Conservation (phyloP, 1,139 yeast species). For the Blastobotrys buckinghamii region DNA sequence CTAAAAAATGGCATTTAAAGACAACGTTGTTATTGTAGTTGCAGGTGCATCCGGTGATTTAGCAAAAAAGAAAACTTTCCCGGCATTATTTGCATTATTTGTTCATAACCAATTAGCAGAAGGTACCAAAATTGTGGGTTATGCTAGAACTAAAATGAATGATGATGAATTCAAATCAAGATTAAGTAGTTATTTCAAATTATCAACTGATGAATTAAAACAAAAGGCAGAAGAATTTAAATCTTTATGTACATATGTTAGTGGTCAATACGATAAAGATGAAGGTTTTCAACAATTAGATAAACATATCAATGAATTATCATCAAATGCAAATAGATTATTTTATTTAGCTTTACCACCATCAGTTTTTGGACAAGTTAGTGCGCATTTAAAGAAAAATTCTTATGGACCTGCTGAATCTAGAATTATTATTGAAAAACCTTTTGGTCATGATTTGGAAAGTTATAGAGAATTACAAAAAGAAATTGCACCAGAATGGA, state of each 20-base stretch:
- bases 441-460: slow-evolving; percentile 89
- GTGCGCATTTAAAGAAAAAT: slow-evolving; percentile 60
- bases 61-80: slow-evolving; percentile 87
- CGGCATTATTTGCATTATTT: slow-evolving; percentile 41
- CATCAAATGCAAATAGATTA: slow-evolving; percentile 58
- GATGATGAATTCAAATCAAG: slow-evolving; percentile 62
- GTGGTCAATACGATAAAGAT: slow-evolving; percentile 74
- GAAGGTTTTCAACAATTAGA: slow-evolving; percentile 64
- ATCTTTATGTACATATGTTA: slow-evolving; percentile 55
- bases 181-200: slow-evolving; percentile 61
- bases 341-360: slow-evolving; percentile 96
- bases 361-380: slow-evolving; percentile 77
- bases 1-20: slow-evolving; percentile 25
- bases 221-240: slow-evolving; percentile 58
- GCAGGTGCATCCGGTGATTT: slow-evolving; percentile 97
- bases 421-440: slow-evolving; percentile 90
- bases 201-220: slow-evolving; percentile 40
- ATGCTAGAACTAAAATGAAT: slow-evolving; percentile 76
- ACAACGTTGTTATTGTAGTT: slow-evolving; percentile 69
- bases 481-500: slow-evolving; percentile 75
- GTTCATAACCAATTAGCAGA: slow-evolving; percentile 76
- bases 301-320: slow-evolving; percentile 46
- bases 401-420: slow-evolving; percentile 64
- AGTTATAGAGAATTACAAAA: slow-evolving; percentile 72
- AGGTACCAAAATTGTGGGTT: slow-evolving; percentile 74